A percentile compares a stretch with the other conserved stretches of the same genome.
These are phyloP conservation scores for Fomitopsis palustris DNA, from an alignment of 1,284 basidiomycete genomes.

Conservation along the genomic window DNA sequence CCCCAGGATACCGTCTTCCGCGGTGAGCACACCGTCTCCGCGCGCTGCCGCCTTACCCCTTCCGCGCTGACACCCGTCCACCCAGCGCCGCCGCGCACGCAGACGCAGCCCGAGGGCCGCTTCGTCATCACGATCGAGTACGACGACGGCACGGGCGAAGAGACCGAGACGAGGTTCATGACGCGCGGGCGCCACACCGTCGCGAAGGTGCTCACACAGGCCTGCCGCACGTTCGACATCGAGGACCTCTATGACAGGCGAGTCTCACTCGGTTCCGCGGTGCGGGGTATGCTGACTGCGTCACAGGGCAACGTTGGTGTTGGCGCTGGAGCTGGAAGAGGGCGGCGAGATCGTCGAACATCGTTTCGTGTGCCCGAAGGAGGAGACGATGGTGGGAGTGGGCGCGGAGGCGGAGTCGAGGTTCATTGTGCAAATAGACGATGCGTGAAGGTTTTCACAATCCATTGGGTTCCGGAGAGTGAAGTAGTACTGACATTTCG, in stretches of 20 bases:
- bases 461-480: too few species aligned
- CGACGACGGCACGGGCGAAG: slow-evolving; percentile 12
- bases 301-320: slow-evolving; percentile 13
- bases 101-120: slow-evolving; percentile 15
- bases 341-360: slow-evolving; percentile 6
- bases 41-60: not conserved
- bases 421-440: slow-evolving; percentile 11
- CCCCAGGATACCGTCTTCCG: not conserved
- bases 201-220: slow-evolving; percentile 24
- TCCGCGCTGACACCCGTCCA: not conserved
- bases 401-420: slow-evolving; percentile 17
- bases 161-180: slow-evolving; percentile 19
- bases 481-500: too few species aligned
- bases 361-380: slow-evolving; percentile 11
- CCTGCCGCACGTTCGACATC: slow-evolving; percentile 25
- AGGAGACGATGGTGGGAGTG: slow-evolving; percentile 19
- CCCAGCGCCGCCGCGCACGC: not conserved
- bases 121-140: slow-evolving; percentile 23
- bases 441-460: not conserved
- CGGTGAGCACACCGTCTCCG: not conserved
- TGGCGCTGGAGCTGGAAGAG: slow-evolving; percentile 15
- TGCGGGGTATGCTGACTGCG: not conserved
- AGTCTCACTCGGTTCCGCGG: not conserved
- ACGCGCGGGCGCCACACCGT: slow-evolving; percentile 25
- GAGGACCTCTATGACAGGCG: slow-evolving; percentile 19